phyloP scores from a whole-genome alignment of 345 rosid species.

The Kandelia obovata region DNA sequence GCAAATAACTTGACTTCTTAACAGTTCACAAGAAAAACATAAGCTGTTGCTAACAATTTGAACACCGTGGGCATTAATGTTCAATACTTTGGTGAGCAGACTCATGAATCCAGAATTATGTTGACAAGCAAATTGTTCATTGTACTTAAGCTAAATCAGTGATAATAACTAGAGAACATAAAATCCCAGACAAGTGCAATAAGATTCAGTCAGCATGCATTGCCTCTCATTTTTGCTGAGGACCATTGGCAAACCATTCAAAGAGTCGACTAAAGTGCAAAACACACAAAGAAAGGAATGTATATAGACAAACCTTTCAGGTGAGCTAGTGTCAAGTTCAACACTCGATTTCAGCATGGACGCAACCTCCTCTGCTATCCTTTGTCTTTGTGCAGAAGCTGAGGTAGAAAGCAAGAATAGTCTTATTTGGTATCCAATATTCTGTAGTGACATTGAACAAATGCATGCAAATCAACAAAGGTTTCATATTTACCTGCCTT shows the following conservation, averaged over 20 bases:
- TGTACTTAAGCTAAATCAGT: too few relatives aligned
- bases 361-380: conserved; percentile 90
- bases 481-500: conserved; percentile 55
- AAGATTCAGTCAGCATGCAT: too few relatives aligned
- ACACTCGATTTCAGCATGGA: conserved; percentile 77
- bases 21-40: not conserved
- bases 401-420: conserved; percentile 27
- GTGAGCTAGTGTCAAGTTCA: conserved; percentile 67
- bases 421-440: conserved; percentile 20
- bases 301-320: conserved; percentile 52
- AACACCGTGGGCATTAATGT: too few relatives aligned
- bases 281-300: too few relatives aligned
- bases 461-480: conserved; percentile 6
- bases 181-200: too few relatives aligned
- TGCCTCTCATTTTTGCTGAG: too few relatives aligned
- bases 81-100: too few relatives aligned
- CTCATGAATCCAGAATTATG: too few relatives aligned
- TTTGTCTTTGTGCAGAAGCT: conserved; percentile 85
- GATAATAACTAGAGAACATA: too few relatives aligned
- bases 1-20: not conserved
- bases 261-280: too few relatives aligned
- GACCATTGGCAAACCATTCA: too few relatives aligned
- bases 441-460: conserved; percentile 13
- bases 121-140: too few relatives aligned
- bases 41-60: not conserved